Conservation (phyloP, 2,329 filamentous ascomycete genomes). For the Neoscytalidium dimidiatum region DNA sequence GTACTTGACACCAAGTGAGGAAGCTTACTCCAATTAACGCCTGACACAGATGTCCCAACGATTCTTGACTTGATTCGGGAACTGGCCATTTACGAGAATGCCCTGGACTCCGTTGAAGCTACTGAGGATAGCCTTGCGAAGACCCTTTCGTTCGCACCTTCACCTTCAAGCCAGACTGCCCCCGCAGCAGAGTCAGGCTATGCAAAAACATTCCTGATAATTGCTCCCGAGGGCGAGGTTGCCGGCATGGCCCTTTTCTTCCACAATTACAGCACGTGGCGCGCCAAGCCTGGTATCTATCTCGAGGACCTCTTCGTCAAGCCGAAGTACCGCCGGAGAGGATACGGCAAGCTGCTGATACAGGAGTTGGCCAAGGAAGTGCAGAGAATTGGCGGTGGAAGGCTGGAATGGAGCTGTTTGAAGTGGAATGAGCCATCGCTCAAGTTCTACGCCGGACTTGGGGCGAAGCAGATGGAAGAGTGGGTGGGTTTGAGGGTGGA, state of each 20-base stretch:
- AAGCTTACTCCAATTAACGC: neutral
- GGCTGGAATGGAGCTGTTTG: conserved; percentile 88
- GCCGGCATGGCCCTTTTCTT: conserved; percentile 89
- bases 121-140: conserved; percentile 71
- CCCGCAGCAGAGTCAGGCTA: conserved; percentile 53
- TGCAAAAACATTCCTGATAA: conserved; percentile 71
- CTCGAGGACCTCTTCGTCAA: conserved; percentile 91
- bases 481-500: conserved; percentile 79
- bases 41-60: conserved; percentile 67
- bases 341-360: conserved; percentile 78
- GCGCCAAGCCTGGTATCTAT: conserved; percentile 82
- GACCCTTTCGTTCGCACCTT: conserved; percentile 75
- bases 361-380: conserved; percentile 79
- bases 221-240: conserved; percentile 44
- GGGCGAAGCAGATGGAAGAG: conserved; percentile 66
- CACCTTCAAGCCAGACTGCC: conserved; percentile 24
- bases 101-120: conserved; percentile 71
- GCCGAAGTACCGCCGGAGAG: conserved; percentile 67
- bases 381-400: conserved; percentile 67
- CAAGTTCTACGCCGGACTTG: conserved; percentile 71
- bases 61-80: conserved; percentile 83
- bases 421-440: conserved; percentile 94
- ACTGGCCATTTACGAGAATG: conserved; percentile 85
- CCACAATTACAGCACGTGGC: conserved; percentile 95
- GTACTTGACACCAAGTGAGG: conserved; percentile 36